These are phyloP conservation scores for Rhododendron ovatum DNA, from an alignment of 148 eudicot species.

Conservation along the genomic window DNA sequence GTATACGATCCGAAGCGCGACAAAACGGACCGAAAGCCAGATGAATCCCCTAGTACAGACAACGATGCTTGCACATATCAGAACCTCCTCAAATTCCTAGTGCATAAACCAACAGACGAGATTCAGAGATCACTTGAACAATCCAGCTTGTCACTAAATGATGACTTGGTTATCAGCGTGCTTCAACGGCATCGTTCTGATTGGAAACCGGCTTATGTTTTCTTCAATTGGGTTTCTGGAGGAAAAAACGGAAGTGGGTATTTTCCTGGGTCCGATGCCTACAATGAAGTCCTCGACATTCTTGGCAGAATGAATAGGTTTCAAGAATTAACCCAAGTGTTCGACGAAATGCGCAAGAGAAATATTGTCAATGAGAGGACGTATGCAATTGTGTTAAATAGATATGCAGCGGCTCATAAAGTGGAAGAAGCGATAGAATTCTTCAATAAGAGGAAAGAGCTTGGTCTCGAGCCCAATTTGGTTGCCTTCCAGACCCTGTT, in stretches of 20 bases:
- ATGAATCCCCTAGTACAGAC: slow-evolving; percentile 11
- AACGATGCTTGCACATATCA: slow-evolving; percentile 36
- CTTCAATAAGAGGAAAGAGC: slow-evolving; percentile 51
- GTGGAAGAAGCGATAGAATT: slow-evolving; percentile 55
- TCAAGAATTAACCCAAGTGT: slow-evolving; percentile 43
- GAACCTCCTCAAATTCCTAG: slow-evolving; percentile 30
- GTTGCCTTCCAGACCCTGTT: slow-evolving; percentile 64
- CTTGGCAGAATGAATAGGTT: slow-evolving; percentile 65
- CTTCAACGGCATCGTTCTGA: slow-evolving; percentile 60
- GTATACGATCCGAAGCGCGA: neutral
- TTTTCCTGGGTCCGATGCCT: slow-evolving; percentile 34
- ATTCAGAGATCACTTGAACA: slow-evolving; percentile 31
- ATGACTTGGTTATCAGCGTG: slow-evolving; percentile 55
- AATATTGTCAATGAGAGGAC: slow-evolving; percentile 49
- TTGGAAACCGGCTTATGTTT: slow-evolving; percentile 57
- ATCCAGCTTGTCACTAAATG: slow-evolving; percentile 28
- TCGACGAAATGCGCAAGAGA: slow-evolving; percentile 71
- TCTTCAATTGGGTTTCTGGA: slow-evolving; percentile 61
- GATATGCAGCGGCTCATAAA: slow-evolving; percentile 69
- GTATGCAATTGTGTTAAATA: slow-evolving; percentile 54
- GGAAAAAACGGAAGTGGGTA: slow-evolving; percentile 30
- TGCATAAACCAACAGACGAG: slow-evolving; percentile 27
- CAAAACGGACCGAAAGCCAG: neutral
- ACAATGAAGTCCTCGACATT: slow-evolving; percentile 63
- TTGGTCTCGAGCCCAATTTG: slow-evolving; percentile 53